Conservation (phyloP, 257 asterid species). For the Nicotiana undulata region DNA sequence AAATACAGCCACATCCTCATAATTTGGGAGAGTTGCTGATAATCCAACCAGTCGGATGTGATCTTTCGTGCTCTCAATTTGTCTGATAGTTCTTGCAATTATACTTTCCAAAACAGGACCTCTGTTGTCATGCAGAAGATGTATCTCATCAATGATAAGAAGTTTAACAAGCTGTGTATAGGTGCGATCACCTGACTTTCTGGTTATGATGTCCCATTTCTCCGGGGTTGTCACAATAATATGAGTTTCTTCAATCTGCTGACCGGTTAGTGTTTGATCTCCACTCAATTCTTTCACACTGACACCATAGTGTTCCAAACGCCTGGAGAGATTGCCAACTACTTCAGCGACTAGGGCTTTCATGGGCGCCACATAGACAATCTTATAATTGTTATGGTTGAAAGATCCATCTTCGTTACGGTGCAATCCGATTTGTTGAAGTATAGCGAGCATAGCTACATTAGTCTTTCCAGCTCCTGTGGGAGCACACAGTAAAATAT, state of each 20-base stretch:
- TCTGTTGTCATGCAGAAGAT: constrained; percentile 34
- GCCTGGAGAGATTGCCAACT: constrained; percentile 34
- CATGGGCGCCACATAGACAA: constrained; percentile 47
- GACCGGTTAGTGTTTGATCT: constrained; percentile 33
- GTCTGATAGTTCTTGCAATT: constrained; percentile 38
- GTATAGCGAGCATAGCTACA: constrained; percentile 41
- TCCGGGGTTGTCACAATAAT: constrained; percentile 42
- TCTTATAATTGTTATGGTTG: constrained; percentile 26
- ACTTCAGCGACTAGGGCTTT: constrained; percentile 44
- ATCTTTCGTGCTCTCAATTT: constrained; percentile 34
- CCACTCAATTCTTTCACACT: constrained; percentile 38
- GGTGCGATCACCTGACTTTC: constrained; percentile 43
- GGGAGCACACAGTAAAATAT: constrained; percentile 37
- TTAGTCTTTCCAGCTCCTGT: constrained; percentile 46
- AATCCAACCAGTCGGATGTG: constrained; percentile 39
- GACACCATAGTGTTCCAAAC: constrained; percentile 30
- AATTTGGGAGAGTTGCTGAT: constrained; percentile 40
- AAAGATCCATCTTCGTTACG: constrained; percentile 27
- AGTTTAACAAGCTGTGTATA: constrained; percentile 37
- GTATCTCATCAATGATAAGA: constrained; percentile 37
- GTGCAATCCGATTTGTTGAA: constrained; percentile 29
- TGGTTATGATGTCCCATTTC: constrained; percentile 40
- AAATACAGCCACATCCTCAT: constrained; percentile 34
- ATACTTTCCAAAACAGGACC: constrained; percentile 42
- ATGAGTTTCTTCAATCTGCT: constrained; percentile 43